Conservation (phyloP, 1,284 basidiomycete genomes). For the Tremellales sp. region DNA sequence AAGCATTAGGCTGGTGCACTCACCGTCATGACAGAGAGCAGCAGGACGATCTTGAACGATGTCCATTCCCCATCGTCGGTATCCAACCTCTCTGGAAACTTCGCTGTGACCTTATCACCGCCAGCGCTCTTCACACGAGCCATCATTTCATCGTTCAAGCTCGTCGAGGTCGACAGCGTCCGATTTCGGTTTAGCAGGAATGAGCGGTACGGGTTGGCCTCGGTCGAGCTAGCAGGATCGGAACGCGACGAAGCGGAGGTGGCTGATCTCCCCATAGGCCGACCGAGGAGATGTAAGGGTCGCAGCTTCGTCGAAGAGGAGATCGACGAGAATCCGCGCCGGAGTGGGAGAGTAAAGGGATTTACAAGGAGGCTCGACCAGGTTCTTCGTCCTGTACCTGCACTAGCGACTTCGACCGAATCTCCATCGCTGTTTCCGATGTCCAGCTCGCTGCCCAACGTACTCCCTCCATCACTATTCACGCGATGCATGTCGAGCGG, state of each 20-base stretch:
- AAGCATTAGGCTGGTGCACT: neutral
- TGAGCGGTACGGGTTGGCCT: too few relatives aligned
- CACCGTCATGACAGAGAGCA: conserved; percentile 19
- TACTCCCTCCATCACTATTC: conserved; percentile 5
- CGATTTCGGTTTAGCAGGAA: too few relatives aligned
- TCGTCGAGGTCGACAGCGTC: too few relatives aligned
- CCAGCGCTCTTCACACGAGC: conserved; percentile 4
- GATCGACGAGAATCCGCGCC: too few relatives aligned
- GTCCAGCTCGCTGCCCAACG: too few relatives aligned
- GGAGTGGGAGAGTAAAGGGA: too few relatives aligned
- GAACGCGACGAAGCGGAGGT: too few relatives aligned
- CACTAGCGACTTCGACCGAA: neutral
- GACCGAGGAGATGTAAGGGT: too few relatives aligned
- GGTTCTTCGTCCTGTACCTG: neutral
- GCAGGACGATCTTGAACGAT: conserved; percentile 14
- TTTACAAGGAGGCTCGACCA: conserved; percentile 6
- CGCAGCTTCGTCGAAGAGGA: too few relatives aligned
- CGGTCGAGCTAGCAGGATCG: too few relatives aligned
- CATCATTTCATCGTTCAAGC: neutral
- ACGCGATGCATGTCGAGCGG: conserved; percentile 10
- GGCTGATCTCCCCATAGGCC: too few relatives aligned
- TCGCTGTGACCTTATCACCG: conserved; percentile 19
- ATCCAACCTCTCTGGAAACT: conserved; percentile 13
- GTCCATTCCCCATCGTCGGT: conserved; percentile 15
- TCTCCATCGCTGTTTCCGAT: neutral